Evolutionary conservation across 148 eudicot species (phyloP), one percentile per base, ranked within the genome.

Genomic region (Heliamphora exappendiculata): DNA sequence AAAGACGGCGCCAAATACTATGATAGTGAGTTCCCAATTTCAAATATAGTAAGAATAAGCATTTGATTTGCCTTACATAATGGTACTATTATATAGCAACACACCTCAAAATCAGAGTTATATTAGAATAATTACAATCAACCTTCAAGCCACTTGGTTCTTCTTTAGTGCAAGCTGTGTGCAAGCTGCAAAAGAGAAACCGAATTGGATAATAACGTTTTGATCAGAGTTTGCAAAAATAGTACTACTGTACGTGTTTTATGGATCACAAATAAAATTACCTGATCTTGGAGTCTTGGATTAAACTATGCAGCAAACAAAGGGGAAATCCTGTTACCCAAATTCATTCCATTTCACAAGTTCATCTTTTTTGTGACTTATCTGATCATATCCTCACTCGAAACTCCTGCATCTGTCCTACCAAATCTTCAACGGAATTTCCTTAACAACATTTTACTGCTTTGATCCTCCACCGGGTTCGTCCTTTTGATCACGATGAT

Each of bases 381-480:
- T 39, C 63, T n/a, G 26, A 73, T 72, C 33, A 72, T 20, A 34
- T 29, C 31, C 65, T 37, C 51, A 55, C 10, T 20, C 7, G 50
- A 39, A 67, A 22, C 70, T 67, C 70, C 20, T 28, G 22, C 3
- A 53, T 8, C 63, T 13, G 19, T 31, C 66, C 12, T 19, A 49
- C 31, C 20, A 31, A 70, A 33, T 49, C 34, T 70, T 31, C 59
- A 29, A 17, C 8, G 9, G 39, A 50, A 19, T 10, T 28, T 49
- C 58, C 58, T 29, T 28, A 42, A 13, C 14, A 14, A 7, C 47
- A 7, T 50, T n/a, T 37, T 20, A 34, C 12, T 45, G 41, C 14
- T 75, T 65, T 58, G 80, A 78, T 37, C 77, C 84, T 58, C 78
- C 79, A 72, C 78, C 79, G 67, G 84, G 81, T 31, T 31, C 67